Base-by-base conservation (phyloP, 2,329 filamentous ascomycete genomes). In the Sporothrix pallida region DNA sequence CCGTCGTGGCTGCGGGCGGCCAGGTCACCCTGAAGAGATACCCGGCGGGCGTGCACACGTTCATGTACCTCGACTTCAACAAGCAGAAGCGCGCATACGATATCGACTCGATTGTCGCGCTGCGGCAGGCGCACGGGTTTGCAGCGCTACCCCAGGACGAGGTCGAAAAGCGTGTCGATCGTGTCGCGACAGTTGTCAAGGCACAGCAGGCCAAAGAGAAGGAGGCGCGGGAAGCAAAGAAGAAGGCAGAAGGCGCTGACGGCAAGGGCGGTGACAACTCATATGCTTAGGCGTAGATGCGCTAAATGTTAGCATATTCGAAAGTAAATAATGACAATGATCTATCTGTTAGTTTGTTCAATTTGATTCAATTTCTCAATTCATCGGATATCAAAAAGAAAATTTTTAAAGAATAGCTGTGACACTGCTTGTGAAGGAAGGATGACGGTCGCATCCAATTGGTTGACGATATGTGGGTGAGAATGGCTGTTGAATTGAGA, bases 11-110 rank as follows among this genome's bases (percentile, higher is more conserved):
- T 13, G 73, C 44, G 1, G 76, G 76, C 71, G 67, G 54, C 4
- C 63, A 44, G 2, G 75, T 73, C 17, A 73, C 73, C 6, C 7
- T 74, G n/a, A 76, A 75, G 62, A 65, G 75, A 17, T 77, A 76
- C 70, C 50, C 65, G 20, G 72, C 73, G 9, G 31, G 48, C 2
- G 63, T 75, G 52, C 74, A 76, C 72, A 73, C 75, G 15, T 76
- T 77, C 42, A 72, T 73, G 67, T 67, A 70, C 56, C 17, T 75
- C 17, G 52, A 48, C 42, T 71, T 74, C 26, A 31, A 58, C 31
- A 10, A 26, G 3, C 52, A 72, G 13, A 74, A 75, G 70, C 72
- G 67, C 20, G 70, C 12, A 12, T 75, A 62, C 48, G 75, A 76
- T 44, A 62, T 31, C 12, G 73, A 75, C 72, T 56, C 72, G 37